Percentiles rank a stretch among this genome's conserved stretches.
Conservation (phyloP, 1,284 basidiomycete genomes). For the Sporisorium exsertum region DNA sequence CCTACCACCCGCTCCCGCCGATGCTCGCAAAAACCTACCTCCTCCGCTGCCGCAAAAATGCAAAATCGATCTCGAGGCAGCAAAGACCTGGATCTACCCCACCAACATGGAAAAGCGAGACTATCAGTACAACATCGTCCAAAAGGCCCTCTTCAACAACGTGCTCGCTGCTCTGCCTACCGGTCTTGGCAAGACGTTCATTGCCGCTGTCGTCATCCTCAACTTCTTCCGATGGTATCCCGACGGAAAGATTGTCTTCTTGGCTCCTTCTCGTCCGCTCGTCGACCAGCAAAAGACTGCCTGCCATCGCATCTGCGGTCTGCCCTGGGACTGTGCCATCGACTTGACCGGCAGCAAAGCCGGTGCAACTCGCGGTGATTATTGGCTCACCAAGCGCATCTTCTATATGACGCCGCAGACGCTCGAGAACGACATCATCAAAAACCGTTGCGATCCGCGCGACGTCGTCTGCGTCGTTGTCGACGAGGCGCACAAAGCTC, state of each 20-base stretch:
- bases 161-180: conserved; percentile 95
- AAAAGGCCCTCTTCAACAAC: conserved; percentile 88
- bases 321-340: conserved; percentile 85
- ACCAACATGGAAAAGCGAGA: conserved; percentile 87
- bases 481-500: conserved; percentile 95
- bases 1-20: conserved; percentile 12
- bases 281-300: conserved; percentile 89
- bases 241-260: conserved; percentile 78
- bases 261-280: conserved; percentile 94
- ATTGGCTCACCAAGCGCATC: conserved; percentile 86
- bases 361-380: conserved; percentile 47
- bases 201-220: conserved; percentile 93
- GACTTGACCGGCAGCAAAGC: conserved; percentile 81
- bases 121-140: conserved; percentile 95
- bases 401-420: conserved; percentile 99
- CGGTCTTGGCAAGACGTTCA: conserved; percentile 97
- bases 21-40: conserved; percentile 14
- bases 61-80: conserved; percentile 79
- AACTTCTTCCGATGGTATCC: conserved; percentile 68
- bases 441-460: conserved; percentile 79
- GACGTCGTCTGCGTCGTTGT: conserved; percentile 86
- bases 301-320: conserved; percentile 92
- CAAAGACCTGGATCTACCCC: conserved; percentile 91
- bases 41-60: conserved; percentile 50
- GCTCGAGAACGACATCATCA: conserved; percentile 85